Conservation (phyloP, 2,329 filamentous ascomycete genomes). For the Beauveria medogensis region DNA sequence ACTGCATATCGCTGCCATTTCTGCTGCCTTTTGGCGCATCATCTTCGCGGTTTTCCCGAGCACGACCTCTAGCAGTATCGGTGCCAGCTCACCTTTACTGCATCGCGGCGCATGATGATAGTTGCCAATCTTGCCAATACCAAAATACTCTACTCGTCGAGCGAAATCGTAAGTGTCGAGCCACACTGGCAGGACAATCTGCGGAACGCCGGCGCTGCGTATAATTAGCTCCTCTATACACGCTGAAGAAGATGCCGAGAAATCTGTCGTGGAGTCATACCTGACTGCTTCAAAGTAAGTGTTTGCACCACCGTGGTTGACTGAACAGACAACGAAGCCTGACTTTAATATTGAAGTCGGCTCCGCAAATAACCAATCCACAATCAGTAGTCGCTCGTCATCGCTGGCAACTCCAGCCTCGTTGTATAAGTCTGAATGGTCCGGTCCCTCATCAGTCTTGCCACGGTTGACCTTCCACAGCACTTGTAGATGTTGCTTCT, state of each 20-base stretch:
- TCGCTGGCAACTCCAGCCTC: constrained; percentile 12
- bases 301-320: constrained; percentile 34
- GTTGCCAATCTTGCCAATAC: constrained; percentile 30
- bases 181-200: constrained; percentile 37
- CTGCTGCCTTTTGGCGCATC: background rate
- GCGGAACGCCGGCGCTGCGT: constrained; percentile 32
- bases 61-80: background rate
- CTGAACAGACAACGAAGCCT: constrained; percentile 25
- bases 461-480: constrained; percentile 23
- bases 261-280: constrained; percentile 20
- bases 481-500: constrained; percentile 10
- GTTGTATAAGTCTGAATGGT: constrained; percentile 12
- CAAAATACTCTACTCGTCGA: constrained; percentile 30
- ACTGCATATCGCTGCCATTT: background rate
- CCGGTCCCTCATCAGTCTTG: constrained; percentile 8
- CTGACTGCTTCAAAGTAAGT: constrained; percentile 35
- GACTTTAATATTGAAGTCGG: constrained; percentile 26
- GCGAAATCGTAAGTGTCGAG: constrained; percentile 36
- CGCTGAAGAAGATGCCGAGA: background rate
- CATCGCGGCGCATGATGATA: constrained; percentile 12
- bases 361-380: constrained; percentile 24
- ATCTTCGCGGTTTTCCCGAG: background rate
- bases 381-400: constrained; percentile 15
- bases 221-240: background rate
- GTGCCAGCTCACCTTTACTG: background rate